Base-by-base conservation (phyloP, 2,329 filamentous ascomycete species). In the Aureobasidium vineae region DNA sequence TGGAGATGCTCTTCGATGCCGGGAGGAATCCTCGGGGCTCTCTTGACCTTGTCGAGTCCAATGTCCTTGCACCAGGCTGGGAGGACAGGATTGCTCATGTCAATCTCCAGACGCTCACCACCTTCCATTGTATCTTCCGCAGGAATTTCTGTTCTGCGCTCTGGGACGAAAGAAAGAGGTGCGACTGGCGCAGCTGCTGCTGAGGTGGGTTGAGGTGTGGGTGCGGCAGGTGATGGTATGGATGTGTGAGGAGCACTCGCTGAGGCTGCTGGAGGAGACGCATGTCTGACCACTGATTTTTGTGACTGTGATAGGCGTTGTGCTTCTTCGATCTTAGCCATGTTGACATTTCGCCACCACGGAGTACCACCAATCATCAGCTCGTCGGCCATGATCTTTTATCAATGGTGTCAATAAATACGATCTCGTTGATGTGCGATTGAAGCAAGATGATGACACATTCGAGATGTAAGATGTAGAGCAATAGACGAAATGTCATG, bases 371-470 rank as follows among this genome's bases (percentile, higher is more conserved):
- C 49, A 6, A 47, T 63, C n/a, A 28, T 19, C 13, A 50, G 5
- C 13, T 47, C 43, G 33, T 47, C 41, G 7, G 5, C 33, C 49
- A 88, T 85, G n/a, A 13, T 38, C 41, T 63, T 23, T 52, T n/a
- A 31, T 5, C 10, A 5, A 61, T 26, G 31, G 1, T 13, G 56
- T 45, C 3, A 56, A 36, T 40, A 3, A 15, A 23, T 13, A n/a
- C 8, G 13, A 38, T 11, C 5, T 36, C 8, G n/a, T 10, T 15
- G 4, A 23, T 50, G n/a, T 45, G n/a, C 5, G n/a, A 7, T 21
- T 8, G 3, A 21, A 45, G 23, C 15, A 21, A 28, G 33, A 11
- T 33, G 10, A 33, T 8, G 33, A 33, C 33, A 33, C 33, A 33
- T 8, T 33, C 33, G 43, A 45, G 43, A 45, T 21, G 43, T 5